Base-by-base conservation (phyloP, 139 green algal species). In the Edaphochlamys debaryana region DNA sequence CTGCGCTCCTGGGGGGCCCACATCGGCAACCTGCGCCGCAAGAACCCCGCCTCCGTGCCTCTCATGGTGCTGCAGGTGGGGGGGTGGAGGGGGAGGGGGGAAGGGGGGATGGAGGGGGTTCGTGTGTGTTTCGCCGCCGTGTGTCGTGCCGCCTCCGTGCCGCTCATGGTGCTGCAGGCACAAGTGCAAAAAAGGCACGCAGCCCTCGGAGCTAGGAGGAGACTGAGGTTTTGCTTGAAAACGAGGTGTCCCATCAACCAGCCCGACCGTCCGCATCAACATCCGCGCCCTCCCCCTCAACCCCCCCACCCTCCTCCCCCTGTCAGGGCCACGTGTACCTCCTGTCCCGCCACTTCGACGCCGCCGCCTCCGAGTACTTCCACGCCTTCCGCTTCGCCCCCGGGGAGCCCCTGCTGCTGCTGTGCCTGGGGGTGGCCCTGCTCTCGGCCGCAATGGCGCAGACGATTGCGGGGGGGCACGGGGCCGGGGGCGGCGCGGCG, bases 401-500 rank as follows among this genome's bases (percentile, higher is more conserved):
- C 4, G 29, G 80, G 0, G 92, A 95, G 82, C 92, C 93, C 42
- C 79, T 96, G 40, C 84, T 95, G 41, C 84, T 94, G 80, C 85
- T 96, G 67, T 92, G 90, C 85, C 89, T 96, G 37, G 87, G 80
- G 2, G 73, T 85, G 17, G 73, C 80, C 25, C 89, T 92, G 54
- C 37, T 92, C 30, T 84, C 87, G 58, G 76, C 85, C 32, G 90
- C 92, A 7, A 85, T 89, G 69, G 84, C 79, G 19, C 17, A 29
- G 66, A 7, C 89, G 95, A 84, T 66, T 88, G 23, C 79, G 93
- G 87, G 58, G 45, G 7, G 85, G 86, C 5, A 85, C 95, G 29
- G 79, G 96, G 48, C 80, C 93, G 69, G 92, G 85, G 25, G 95
- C 95, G 85, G 93, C 94, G 11, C 93, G 95, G 75, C 69, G 96